Evolutionary conservation across 2,329 filamentous ascomycete species (phyloP), one percentile per base, ranked within the genome.

Genomic region (Monascus ruber): DNA sequence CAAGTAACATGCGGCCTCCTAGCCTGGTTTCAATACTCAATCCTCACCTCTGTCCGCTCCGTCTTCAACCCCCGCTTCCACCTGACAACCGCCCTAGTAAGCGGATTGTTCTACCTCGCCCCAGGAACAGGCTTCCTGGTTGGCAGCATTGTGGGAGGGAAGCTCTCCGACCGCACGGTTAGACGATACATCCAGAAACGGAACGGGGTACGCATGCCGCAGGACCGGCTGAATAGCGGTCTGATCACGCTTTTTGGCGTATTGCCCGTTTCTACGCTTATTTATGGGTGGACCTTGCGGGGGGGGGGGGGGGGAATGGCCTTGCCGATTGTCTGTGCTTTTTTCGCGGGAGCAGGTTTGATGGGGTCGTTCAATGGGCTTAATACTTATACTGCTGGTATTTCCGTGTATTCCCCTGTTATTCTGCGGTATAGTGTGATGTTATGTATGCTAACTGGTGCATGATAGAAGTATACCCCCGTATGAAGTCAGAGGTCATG

Each of bases 41-140:
- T 83, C 2, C 68, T 83, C 7, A 82, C 80, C 0, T 77, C 76
- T 0, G 81, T 83, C 40, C 78, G 82, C 11, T 81, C 83, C 47
- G 73, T 85, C 9, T 69, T 87, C 37, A 85, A 85, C 50, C 82
- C 82, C 0, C 77, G 81, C 24, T 86, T 86, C 63, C 60, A 78
- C 39, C 69, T 86, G 6, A 74, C 74, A 0, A 68, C 75, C 0
- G 80, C 81, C 0, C 68, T 85, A 6, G 71, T 83, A 47, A 75
- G 72, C 1, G 81, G 81, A 0, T 69, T 86, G 2, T 85, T 87
- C 63, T 87, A 85, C 54, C 74, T 86, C 26, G 79, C 81, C 0
- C 83, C 83, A 0, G 83, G 81, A 2, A 71, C 70, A 27, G 82
- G 83, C 0, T 86, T 85, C 50, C 60, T 86, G 0, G 37, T 77